phyloP scores from a whole-genome alignment of 768 basidiomycete genomes.

The Trametes elegans region DNA sequence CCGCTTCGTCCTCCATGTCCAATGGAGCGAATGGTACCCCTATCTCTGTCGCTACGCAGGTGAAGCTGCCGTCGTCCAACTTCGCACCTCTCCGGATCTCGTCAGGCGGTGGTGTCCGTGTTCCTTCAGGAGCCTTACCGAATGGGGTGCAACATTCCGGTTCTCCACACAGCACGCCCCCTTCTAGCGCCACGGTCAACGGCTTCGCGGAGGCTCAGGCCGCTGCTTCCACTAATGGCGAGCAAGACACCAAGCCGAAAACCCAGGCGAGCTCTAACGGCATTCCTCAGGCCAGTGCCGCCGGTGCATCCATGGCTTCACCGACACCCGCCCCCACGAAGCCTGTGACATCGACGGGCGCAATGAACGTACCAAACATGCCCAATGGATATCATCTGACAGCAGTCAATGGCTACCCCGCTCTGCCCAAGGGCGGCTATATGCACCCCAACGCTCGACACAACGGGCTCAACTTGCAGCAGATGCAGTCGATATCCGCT shows the following conservation, averaged over 20 bases:
- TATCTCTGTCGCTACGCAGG: conserved; percentile 56
- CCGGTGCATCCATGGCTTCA: conserved; percentile 11
- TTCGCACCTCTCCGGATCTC: conserved; percentile 62
- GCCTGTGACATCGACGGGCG: conserved; percentile 41
- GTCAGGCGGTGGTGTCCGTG: conserved; percentile 52
- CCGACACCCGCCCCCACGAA: conserved; percentile 47
- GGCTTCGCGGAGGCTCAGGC: conserved; percentile 15
- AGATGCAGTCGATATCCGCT: conserved; percentile 48
- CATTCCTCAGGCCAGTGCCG: conserved; percentile 26
- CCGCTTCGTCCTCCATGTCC: conserved; percentile 12
- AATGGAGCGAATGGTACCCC: conserved; percentile 40
- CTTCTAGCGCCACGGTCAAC: conserved; percentile 14
- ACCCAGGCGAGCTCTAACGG: conserved; percentile 15
- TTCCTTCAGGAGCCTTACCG: background rate
- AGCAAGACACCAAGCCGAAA: conserved; percentile 21
- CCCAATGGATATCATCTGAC: conserved; percentile 42
- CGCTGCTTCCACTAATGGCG: conserved; percentile 7
- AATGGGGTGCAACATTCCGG: background rate
- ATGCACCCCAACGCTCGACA: conserved; percentile 34
- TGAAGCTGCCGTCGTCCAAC: conserved; percentile 55
- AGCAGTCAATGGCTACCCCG: conserved; percentile 38
- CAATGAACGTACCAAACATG: conserved; percentile 35
- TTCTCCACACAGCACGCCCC: conserved; percentile 13
- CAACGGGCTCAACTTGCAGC: conserved; percentile 49
- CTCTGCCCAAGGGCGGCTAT: conserved; percentile 37